These are phyloP conservation scores for Groenewaldozyma auringiensis DNA, from an alignment of 1,139 yeast species.

Conservation along the genomic window DNA sequence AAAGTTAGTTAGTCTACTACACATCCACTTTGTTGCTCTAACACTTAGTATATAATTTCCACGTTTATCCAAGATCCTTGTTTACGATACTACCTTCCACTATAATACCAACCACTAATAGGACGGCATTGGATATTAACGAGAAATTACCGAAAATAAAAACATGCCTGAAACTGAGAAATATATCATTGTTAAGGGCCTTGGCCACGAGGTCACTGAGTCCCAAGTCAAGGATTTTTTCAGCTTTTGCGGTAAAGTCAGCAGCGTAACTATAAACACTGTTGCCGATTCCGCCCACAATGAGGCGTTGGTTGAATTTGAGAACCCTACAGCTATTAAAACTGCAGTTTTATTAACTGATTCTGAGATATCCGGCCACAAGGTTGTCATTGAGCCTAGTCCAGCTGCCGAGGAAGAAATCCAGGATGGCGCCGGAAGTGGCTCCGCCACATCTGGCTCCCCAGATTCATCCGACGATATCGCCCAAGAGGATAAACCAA, in stretches of 20 bases:
- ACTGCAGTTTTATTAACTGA: constrained; percentile 71
- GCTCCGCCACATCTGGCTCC: constrained; percentile 22
- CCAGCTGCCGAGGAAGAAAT: constrained; percentile 23
- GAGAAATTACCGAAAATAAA: no score
- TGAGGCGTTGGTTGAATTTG: constrained; percentile 45
- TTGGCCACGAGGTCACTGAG: constrained; percentile 48
- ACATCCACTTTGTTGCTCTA: no score
- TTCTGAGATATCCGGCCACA: constrained; percentile 59
- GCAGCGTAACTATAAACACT: constrained; percentile 33
- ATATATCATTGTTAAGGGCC: constrained; percentile 44
- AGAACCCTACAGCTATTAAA: constrained; percentile 52
- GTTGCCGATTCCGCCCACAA: constrained; percentile 25
- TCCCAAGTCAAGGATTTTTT: constrained; percentile 61
- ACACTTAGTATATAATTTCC: no score
- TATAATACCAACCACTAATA: no score
- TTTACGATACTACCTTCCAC: no score
- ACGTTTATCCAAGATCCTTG: no score
- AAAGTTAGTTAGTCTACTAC: no score
- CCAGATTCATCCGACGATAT: constrained; percentile 37
- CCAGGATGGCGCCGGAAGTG: constrained; percentile 25
- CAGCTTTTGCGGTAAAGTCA: constrained; percentile 68
- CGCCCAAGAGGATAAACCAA: constrained; percentile 71
- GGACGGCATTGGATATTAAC: no score
- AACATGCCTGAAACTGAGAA: constrained; percentile 3
- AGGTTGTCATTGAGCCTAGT: constrained; percentile 43